Base-by-base conservation (phyloP, 495 filamentous ascomycete species). In the Cudoniella acicularis region DNA sequence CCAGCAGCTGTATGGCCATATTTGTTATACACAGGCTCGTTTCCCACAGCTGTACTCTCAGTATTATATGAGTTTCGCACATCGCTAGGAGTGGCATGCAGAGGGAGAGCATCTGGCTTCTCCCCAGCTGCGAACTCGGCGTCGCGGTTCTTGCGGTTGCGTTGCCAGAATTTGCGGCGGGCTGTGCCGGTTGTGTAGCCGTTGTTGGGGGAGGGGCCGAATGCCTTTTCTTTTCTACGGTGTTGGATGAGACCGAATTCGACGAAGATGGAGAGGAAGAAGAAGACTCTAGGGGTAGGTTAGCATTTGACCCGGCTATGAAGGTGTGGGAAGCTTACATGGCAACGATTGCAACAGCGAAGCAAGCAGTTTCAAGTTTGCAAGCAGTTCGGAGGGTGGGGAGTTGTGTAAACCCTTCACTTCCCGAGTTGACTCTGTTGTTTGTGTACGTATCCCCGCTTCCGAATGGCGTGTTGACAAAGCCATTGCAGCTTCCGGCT, bases 331-430 rank as follows among this genome's bases (percentile, higher is more conserved):
- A 20, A 40, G 81, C 88, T 85, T 77, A 93, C 90, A 88, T 79
- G 66, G 79, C 86, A 56, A 89, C 79, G 58, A 96, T 86, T 0
- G 89, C 77, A n/a, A 91, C 87, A 1, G 87, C 87, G 62, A 96
- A 86, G 17, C 73, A 77, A 16, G 84, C 89, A 54, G 82, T 88
- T 70, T 94, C 76, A 64, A 95, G 72, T 57, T 78, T 75, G 72
- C 91, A 96, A 6, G 84, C 81, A 56, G 77, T 75, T 20, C 73
- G 70, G 61, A 84, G 78, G 52, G 66, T 80, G 1, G 80, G 81
- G 40, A 81, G 65, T 16, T 49, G 51, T 17, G 65, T 72, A 22
- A 66, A 65, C 8, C 73, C 79, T 45, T 62, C 72, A 47, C 54
- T 62, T 25, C 72, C 75, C 17, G 77, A 68, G 11, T 65, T 61